Evolutionary conservation across 176 grass and related monocot genomes (phyloP), one percentile per base, ranked within the genome.

Genomic region (Areca catechu): DNA sequence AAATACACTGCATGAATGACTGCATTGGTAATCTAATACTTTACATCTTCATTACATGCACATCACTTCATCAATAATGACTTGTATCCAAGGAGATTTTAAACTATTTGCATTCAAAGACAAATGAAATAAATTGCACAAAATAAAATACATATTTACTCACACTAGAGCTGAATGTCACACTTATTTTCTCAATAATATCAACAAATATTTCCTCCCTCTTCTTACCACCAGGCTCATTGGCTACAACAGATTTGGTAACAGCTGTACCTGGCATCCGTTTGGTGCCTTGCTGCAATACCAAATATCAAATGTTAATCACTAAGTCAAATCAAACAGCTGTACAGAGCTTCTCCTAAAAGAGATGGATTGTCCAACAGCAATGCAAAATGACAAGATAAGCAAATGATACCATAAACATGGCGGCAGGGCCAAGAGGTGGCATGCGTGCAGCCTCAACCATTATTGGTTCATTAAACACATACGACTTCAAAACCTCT

Each of bases 201-300:
- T 98, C 93, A 74, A 98, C 93, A 80, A 98, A 98, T 73, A 92
- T 98, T 66, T 92, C 93, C 73, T 98, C 93, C 58, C 93, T 92
- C 78, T 89, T 98, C 63, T 83, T 98, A 49, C 88, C 93, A 73
- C 87, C 93, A 73, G 81, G 69, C 22, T 92, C 88, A 24, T 67
- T 92, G 29, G 84, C 84, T 76, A 98, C 81, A 62, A 98, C 88
- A 57, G 93, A 98, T 89, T 98, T 98, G 62, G 93, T 98, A 71
- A 98, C 79, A 89, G 93, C 93, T 58, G 88, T 98, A 71, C 87
- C 93, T 50, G 93, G 93, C 93, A 98, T 98, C 30, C 88, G 79
- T 70, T 98, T 98, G 0, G 84, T 77, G n/a, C 93, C 93, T 92
- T 98, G 93, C 88, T 98, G 88, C 79, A 83, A 80, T 48, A 86